Evolutionary conservation across 257 asterid genomes (phyloP), one percentile per base, ranked within the genome.

Genomic region (Lycium barbarum): DNA sequence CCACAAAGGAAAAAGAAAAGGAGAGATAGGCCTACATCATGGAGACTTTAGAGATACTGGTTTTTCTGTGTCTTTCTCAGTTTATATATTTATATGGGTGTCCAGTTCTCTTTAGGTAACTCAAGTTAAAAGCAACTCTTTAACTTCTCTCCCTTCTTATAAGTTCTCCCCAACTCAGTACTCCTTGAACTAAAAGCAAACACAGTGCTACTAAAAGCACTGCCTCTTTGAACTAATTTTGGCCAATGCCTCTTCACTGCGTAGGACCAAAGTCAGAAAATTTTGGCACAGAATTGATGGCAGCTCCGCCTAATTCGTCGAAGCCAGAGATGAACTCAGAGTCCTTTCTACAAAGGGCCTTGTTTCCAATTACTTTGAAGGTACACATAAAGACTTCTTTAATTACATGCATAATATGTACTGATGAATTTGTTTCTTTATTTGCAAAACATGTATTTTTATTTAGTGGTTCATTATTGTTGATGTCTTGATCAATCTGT

Each of bases 341-440:
- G 83, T 86, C 94, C 84, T 94, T 92, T 83, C 92, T 92, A 33
- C 95, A 90, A 85, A 88, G 88, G 84, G 83, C 89, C 71, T 81
- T 87, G 33, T 90, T 88, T 88, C 95, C 95, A 85, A 91, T 96
- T 86, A 90, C 95, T 62, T 78, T 96, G 78, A 93, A 92, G 99
- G 99, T 95, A 47, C 61, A 40, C 45, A 40, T 14, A 2, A 36
- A 36, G 76, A 68, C 76, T 15, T 36, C 12, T 36, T 36, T 36
- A 36, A 26, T 70, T 58, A n/a, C 82, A 22, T n/a, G 45, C 81
- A 58, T 84, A 71, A 43, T 78, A 40, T 40, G 65, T 79, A 26
- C 49, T 55, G 45, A 43, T 33, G 51, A 55, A 33, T 53, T 79
- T 36, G 66, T 79, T 61, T 81, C 57, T 2, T 62, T 81, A 13